Base-by-base conservation (phyloP, 2,329 filamentous ascomycete species). In the Neophaeococcomyces mojaviensis region DNA sequence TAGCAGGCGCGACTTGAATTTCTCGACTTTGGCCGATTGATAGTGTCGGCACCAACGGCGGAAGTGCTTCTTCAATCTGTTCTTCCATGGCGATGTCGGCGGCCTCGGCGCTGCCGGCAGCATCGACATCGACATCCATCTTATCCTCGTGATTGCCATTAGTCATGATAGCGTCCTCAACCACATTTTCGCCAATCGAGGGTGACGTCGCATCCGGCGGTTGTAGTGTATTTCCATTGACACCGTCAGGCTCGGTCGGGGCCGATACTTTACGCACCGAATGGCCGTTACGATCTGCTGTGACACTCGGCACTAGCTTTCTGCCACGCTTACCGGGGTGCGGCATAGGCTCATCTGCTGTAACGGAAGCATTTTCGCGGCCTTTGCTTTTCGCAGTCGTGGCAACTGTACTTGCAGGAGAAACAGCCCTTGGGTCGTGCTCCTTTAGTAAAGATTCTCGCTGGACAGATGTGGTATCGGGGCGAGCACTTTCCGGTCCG, bases 1-100 rank as follows among this genome's bases (percentile, higher is more conserved):
- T 73, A 59, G 69, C 68, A 58, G 69, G 66, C 41, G 48, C 46
- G 54, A 68, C 71, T 58, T 73, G 70, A 48, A 72, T 64, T 49
- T 66, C 69, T 53, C 67, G 59, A 57, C 69, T 73, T 45, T 62
- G 60, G 40, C 70, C 70, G 37, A 59, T 68, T 31, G 62, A 65
- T 47, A 72, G 54, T 9, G 68, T 71, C 48, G 63, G 62, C 26
- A 60, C 58, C 42, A 59, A 55, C 8, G 61, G 56, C 31, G 57
- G 54, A 40, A 55, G 54, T 39, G 56, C 55, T 46, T 59, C 55
- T 48, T 44, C 44, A 30, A 26, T 13, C 26, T 59, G 58, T 55
- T 62, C 61, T 50, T 60, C 59, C 44, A 58, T 56, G 42, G 59
- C 54, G 33, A 52, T 52, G 38, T 55, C 49, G n/a, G 24, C 41